These are phyloP conservation scores for Malus sieversii DNA, from an alignment of 306 rosid genomes.

Conservation along the genomic window DNA sequence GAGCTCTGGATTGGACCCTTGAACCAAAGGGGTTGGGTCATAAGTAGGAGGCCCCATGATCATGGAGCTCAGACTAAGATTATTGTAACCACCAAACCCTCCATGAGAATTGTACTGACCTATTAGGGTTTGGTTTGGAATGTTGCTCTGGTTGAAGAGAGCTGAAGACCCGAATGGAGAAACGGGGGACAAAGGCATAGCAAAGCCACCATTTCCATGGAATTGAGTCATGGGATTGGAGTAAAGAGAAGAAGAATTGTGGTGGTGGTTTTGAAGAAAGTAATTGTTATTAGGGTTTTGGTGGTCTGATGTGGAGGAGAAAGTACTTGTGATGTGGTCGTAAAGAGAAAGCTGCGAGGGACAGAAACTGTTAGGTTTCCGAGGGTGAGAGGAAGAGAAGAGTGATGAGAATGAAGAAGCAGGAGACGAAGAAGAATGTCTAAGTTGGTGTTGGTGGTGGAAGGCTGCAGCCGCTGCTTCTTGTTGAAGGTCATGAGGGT, in stretches of 20 bases:
- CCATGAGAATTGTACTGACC: constrained; percentile 1
- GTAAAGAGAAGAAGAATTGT: constrained; percentile 11
- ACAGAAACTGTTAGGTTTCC: constrained; percentile 6
- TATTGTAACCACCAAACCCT: constrained; percentile 15
- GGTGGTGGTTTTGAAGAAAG: background rate
- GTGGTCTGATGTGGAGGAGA: constrained; percentile 2
- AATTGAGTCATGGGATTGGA: constrained; percentile 22
- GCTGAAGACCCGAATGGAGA: constrained; percentile 29
- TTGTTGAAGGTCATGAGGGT: constrained; percentile 46
- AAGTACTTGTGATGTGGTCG: constrained; percentile 5
- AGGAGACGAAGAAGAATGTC: constrained; percentile 15
- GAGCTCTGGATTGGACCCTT: constrained; percentile 25
- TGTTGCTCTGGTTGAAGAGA: constrained; percentile 20
- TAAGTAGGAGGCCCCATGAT: constrained; percentile 18
- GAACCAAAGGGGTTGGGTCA: constrained; percentile 13
- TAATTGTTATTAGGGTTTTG: background rate
- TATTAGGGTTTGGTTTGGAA: constrained; percentile 12
- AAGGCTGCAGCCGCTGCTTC: constrained; percentile 25
- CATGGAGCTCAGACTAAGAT: constrained; percentile 13
- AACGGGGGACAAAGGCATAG: constrained; percentile 27
- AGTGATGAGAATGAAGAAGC: constrained; percentile 23
- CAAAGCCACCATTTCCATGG: constrained; percentile 10
- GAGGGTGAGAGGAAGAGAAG: constrained; percentile 27
- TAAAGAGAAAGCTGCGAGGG: constrained; percentile 5
- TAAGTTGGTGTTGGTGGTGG: constrained; percentile 11